A percentile compares a stretch with the other conserved stretches of the same genome.
phyloP scores from a whole-genome alignment of 2,329 filamentous ascomycete genomes.

The Pseudonectria foliicola region DNA sequence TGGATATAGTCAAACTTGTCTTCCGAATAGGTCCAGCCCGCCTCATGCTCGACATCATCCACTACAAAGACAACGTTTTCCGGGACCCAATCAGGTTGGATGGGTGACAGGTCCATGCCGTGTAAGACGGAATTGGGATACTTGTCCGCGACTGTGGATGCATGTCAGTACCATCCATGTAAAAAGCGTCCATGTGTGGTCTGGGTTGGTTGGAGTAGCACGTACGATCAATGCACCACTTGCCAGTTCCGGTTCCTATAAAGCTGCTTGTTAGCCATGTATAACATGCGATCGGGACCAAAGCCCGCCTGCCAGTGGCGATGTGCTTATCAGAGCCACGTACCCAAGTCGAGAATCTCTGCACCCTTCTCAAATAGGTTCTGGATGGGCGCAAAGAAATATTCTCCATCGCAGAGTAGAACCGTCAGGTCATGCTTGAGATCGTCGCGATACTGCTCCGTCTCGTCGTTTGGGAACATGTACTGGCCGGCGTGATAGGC shows the following conservation, averaged over 20 bases:
- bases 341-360: conserved; percentile 41
- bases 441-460: conserved; percentile 35
- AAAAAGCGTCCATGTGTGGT: too few relatives aligned
- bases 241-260: conserved; percentile 43
- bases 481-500: conserved; percentile 36
- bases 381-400: conserved; percentile 39
- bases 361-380: conserved; percentile 30
- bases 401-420: conserved; percentile 31
- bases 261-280: neutral
- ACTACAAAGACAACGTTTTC: conserved; percentile 45
- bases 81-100: conserved; percentile 44
- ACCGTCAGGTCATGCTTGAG: conserved; percentile 34
- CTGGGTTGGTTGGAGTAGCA: too few relatives aligned
- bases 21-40: conserved; percentile 41
- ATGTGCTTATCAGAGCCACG: conserved; percentile 8
- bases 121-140: conserved; percentile 38
- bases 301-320: too few relatives aligned
- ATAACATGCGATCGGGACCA: neutral
- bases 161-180: neutral
- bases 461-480: conserved; percentile 36
- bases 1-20: conserved; percentile 43
- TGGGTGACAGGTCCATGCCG: conserved; percentile 45
- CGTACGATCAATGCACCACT: conserved; percentile 45
- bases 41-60: conserved; percentile 44
- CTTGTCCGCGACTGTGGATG: conserved; percentile 36